A percentile compares a stretch with the other conserved stretches of the same genome.
Evolutionary conservation across 2,329 filamentous ascomycete species (phyloP).

Genomic region (Fusarium sp.): DNA sequence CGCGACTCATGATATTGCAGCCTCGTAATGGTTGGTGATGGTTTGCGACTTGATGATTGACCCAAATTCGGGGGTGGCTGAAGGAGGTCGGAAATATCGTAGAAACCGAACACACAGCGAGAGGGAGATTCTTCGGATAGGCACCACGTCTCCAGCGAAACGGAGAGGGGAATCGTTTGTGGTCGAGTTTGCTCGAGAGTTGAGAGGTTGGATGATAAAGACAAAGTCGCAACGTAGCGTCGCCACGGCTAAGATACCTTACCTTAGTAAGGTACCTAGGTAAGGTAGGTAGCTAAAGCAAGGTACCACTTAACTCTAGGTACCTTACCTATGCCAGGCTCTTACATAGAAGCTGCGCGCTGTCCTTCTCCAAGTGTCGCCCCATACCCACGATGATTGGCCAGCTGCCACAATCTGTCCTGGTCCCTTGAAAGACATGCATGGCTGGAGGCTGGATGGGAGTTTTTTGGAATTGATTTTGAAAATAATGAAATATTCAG

Average conservation of each 20-base stretch:
- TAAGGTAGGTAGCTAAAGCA: constrained; percentile 16
- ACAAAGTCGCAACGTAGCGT: constrained; percentile 29
- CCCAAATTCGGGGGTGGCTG: background rate
- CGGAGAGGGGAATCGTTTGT: constrained; percentile 3
- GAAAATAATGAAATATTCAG: background rate
- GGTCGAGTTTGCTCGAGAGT: constrained; percentile 16
- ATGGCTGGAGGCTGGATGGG: background rate
- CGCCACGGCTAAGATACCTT: background rate
- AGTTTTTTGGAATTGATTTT: background rate
- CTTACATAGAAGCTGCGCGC: constrained; percentile 30
- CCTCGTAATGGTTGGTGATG: constrained; percentile 20
- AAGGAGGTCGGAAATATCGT: background rate
- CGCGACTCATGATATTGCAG: constrained; percentile 46
- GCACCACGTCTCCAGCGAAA: constrained; percentile 23
- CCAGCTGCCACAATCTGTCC: constrained; percentile 11
- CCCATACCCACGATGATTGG: constrained; percentile 40
- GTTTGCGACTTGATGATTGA: constrained; percentile 25
- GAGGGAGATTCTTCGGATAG: constrained; percentile 8
- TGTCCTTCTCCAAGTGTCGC: constrained; percentile 43
- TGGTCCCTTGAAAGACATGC: background rate
- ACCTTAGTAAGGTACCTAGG: background rate
- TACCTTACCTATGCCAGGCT: constrained; percentile 1
- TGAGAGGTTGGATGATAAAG: constrained; percentile 31
- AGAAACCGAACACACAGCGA: background rate
- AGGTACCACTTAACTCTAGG: constrained; percentile 19